Evolutionary conservation across 2,329 filamentous ascomycete species (phyloP).

Genomic region (Elsinoe fawcettii): DNA sequence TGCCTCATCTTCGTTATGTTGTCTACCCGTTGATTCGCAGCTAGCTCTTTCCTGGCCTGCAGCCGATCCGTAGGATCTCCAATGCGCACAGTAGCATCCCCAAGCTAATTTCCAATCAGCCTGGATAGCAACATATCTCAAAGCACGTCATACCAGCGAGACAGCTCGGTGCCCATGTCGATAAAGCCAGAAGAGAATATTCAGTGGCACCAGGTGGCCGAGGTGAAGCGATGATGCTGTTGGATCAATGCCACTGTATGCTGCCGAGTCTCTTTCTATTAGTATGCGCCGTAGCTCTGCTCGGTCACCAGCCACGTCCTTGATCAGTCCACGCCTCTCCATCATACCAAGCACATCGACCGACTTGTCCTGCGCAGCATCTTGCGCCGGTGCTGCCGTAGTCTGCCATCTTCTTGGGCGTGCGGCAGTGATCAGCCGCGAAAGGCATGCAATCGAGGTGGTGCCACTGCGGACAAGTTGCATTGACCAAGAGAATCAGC

Average conservation of each 20-base stretch:
- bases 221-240: slow-evolving; percentile 73
- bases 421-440: background rate
- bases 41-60: slow-evolving; percentile 50
- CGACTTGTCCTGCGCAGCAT: background rate
- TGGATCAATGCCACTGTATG: slow-evolving; percentile 75
- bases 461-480: background rate
- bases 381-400: background rate
- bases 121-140: background rate
- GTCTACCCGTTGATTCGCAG: slow-evolving; percentile 46
- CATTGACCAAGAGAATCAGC: background rate
- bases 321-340: slow-evolving; percentile 64
- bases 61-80: slow-evolving; percentile 70
- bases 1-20: slow-evolving; percentile 62
- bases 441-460: background rate
- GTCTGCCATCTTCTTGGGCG: background rate
- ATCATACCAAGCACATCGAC: slow-evolving; percentile 53
- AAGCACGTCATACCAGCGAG: slow-evolving; percentile 43
- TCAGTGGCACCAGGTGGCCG: slow-evolving; percentile 71
- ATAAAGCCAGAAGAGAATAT: slow-evolving; percentile 80
- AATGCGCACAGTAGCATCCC: slow-evolving; percentile 67
- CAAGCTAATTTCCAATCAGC: slow-evolving; percentile 38
- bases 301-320: slow-evolving; percentile 57
- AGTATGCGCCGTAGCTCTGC: slow-evolving; percentile 56
- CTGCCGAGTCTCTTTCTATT: slow-evolving; percentile 57
- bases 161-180: slow-evolving; percentile 63